These are phyloP conservation scores for Claviceps sp. DNA, from an alignment of 2,329 filamentous ascomycete genomes.

Conservation along the genomic window DNA sequence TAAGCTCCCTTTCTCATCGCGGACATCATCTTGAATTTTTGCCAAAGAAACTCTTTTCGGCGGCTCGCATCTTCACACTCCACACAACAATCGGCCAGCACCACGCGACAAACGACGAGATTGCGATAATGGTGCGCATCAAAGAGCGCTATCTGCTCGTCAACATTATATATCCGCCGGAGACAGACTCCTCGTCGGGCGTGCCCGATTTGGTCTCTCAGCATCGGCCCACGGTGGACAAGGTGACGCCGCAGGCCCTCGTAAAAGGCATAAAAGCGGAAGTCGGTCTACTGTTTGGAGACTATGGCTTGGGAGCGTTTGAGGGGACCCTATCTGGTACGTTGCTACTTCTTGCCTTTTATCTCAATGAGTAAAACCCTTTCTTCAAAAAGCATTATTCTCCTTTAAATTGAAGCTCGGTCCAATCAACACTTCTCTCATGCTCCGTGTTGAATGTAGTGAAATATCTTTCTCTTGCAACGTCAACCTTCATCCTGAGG, in stretches of 20 bases:
- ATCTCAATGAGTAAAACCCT: not conserved
- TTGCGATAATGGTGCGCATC: constrained; percentile 66
- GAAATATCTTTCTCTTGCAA: constrained; percentile 86
- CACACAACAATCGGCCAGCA: not conserved
- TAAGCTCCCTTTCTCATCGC: not conserved
- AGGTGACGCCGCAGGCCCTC: constrained; percentile 52
- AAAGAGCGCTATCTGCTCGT: constrained; percentile 95
- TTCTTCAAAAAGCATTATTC: not conserved
- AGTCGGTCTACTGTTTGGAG: constrained; percentile 65
- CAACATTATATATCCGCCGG: constrained; percentile 74
- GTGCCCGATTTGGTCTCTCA: constrained; percentile 55
- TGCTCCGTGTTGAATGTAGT: constrained; percentile 35
- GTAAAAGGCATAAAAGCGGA: constrained; percentile 57
- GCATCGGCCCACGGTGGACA: constrained; percentile 64
- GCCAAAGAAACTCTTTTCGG: not conserved
- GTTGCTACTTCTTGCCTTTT: constrained; percentile 1
- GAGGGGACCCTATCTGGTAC: constrained; percentile 56
- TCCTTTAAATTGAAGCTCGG: constrained; percentile 1
- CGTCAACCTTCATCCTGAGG: constrained; percentile 82
- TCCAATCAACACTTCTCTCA: not conserved
- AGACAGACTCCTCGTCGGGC: constrained; percentile 23
- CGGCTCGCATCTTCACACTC: not conserved
- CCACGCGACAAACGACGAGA: not conserved
- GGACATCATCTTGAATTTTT: not conserved
- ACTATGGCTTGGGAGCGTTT: constrained; percentile 71